Percentiles rank a stretch among this genome's conserved stretches.
Evolutionary conservation across 148 eudicot species (phyloP).

Genomic region (Fagopyrum esculentum): DNA sequence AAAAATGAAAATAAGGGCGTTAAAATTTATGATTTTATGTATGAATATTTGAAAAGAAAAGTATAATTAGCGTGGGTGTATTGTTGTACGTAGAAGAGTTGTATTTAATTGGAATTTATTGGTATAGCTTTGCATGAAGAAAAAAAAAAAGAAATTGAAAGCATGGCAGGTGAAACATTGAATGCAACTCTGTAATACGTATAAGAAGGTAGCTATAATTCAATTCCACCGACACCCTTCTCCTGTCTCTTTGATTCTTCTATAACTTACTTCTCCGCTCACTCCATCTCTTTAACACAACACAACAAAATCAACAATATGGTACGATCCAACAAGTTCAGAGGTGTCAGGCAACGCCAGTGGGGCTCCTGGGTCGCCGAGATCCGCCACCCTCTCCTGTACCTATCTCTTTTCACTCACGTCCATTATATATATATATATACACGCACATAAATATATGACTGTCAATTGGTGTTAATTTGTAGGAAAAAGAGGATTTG

Average conservation of each 20-base stretch:
- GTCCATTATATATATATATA: not conserved
- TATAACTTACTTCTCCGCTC: slow-evolving; percentile 7
- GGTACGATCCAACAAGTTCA: slow-evolving; percentile 50
- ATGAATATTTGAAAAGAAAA: no score
- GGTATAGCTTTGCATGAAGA: not conserved
- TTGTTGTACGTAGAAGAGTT: not conserved
- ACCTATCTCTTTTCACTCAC: no score
- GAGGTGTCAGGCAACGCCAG: slow-evolving; percentile 73
- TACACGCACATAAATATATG: no score
- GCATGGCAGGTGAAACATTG: not conserved
- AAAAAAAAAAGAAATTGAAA: not conserved
- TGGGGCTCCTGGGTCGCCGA: slow-evolving; percentile 81
- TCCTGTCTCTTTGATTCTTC: not conserved
- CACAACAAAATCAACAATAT: no score
- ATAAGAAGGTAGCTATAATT: not conserved
- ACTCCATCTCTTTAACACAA: not conserved
- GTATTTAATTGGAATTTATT: not conserved
- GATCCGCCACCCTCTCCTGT: slow-evolving; percentile 70
- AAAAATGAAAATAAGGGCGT: no score
- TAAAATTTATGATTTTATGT: no score
- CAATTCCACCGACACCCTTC: slow-evolving; percentile 3
- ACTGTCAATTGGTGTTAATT: not conserved
- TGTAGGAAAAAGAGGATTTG: slow-evolving; percentile 78
- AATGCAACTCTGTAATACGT: slow-evolving; percentile 3
- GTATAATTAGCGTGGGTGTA: no score